These are phyloP conservation scores for Paecilomyces formosus DNA, from an alignment of 2,329 filamentous ascomycete genomes.

Conservation along the genomic window DNA sequence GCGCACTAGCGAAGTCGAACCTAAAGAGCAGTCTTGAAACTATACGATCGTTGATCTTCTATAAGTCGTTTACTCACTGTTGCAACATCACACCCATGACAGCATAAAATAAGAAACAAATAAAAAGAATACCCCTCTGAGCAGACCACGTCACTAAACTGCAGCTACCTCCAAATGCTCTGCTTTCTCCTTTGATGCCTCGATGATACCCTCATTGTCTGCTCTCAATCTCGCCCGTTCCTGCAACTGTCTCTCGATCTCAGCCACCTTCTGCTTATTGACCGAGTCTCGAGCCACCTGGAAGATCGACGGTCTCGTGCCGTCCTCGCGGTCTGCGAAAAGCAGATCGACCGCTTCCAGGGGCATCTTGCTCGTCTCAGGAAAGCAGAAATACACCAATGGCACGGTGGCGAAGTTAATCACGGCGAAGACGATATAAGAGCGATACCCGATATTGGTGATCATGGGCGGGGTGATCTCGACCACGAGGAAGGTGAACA, in stretches of 20 bases:
- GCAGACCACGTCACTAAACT: background rate
- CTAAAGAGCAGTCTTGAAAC: background rate
- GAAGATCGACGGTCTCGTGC: background rate
- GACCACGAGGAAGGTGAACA: constrained; percentile 35
- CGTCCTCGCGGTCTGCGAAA: constrained; percentile 15
- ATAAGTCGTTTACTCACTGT: background rate
- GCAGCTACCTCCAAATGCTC: background rate
- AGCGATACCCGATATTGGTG: constrained; percentile 50
- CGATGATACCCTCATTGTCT: background rate
- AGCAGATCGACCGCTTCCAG: constrained; percentile 36
- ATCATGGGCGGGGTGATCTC: constrained; percentile 57
- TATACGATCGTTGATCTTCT: too few species aligned
- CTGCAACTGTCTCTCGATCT: background rate
- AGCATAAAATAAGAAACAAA: background rate
- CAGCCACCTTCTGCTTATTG: background rate
- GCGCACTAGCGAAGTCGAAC: background rate
- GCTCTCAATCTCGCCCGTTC: background rate
- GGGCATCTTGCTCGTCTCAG: constrained; percentile 29
- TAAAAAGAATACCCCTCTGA: background rate
- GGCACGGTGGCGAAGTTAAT: constrained; percentile 42
- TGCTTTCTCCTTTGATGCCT: background rate
- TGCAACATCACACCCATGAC: background rate
- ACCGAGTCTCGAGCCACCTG: background rate
- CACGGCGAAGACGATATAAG: constrained; percentile 60
- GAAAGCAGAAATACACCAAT: constrained; percentile 25